Evolutionary conservation across 495 filamentous ascomycete genomes (phyloP).

Genomic region (Neurospora pannonica): DNA sequence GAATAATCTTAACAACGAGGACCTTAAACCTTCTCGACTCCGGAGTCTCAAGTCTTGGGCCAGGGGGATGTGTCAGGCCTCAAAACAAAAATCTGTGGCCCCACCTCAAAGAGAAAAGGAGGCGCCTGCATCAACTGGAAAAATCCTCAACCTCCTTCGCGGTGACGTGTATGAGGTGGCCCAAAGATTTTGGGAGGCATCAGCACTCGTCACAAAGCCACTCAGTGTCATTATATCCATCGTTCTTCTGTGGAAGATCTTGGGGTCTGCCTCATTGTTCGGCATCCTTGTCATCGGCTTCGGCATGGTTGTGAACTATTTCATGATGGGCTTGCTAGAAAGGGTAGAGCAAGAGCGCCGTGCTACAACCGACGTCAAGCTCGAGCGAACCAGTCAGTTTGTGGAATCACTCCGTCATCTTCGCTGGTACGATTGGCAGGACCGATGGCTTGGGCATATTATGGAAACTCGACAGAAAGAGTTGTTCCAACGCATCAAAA

Average conservation of each 20-base stretch:
- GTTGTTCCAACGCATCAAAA: slow-evolving; percentile 53
- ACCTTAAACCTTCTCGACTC: slow-evolving; percentile 2
- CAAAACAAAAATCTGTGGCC: background rate
- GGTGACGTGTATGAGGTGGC: slow-evolving; percentile 74
- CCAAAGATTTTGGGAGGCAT: slow-evolving; percentile 74
- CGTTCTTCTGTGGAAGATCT: slow-evolving; percentile 59
- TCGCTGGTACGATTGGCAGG: slow-evolving; percentile 82
- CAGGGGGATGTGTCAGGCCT: background rate
- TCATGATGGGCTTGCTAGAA: slow-evolving; percentile 51
- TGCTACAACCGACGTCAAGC: slow-evolving; percentile 56
- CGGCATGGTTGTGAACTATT: slow-evolving; percentile 54
- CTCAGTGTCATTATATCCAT: slow-evolving; percentile 58
- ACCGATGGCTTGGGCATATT: slow-evolving; percentile 63
- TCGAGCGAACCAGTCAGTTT: slow-evolving; percentile 69
- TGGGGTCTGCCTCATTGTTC: slow-evolving; percentile 70
- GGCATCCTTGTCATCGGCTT: slow-evolving; percentile 55
- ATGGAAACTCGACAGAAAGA: slow-evolving; percentile 62
- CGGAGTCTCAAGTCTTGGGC: slow-evolving; percentile 6
- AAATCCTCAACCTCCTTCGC: slow-evolving; percentile 74
- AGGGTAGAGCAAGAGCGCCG: slow-evolving; percentile 55
- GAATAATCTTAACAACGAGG: slow-evolving; percentile 12
- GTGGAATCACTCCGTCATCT: slow-evolving; percentile 78
- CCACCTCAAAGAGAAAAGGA: background rate
- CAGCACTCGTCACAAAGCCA: slow-evolving; percentile 56
- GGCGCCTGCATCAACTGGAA: slow-evolving; percentile 65